Conservation (phyloP, 352 stramenopile genomes). For the Thalassiosira mediterranea region DNA sequence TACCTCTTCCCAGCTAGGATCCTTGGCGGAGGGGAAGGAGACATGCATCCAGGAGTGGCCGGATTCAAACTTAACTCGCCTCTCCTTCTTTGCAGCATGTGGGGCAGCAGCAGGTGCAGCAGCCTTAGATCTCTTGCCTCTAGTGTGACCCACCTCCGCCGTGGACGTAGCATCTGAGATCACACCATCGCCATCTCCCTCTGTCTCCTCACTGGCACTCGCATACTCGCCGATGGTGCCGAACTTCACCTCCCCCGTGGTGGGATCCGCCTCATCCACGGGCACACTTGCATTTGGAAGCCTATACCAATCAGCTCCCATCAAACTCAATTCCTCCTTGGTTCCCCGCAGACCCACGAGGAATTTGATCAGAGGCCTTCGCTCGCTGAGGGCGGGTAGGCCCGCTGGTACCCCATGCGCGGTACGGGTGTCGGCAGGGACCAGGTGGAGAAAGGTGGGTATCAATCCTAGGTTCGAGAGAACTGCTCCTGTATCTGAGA, state of each 20-base stretch:
- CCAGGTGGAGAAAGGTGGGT: conserved; percentile 74
- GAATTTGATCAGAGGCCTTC: conserved; percentile 78
- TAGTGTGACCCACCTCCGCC: no score
- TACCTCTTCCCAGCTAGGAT: conserved; percentile 77
- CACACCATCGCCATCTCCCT: conserved; percentile 18
- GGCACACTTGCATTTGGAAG: conserved; percentile 68
- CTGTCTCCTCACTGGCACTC: conserved; percentile 29
- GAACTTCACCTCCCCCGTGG: conserved; percentile 57
- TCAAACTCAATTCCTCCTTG: conserved; percentile 72
- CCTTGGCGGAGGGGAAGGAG: conserved; percentile 82
- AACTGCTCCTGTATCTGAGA: conserved; percentile 47
- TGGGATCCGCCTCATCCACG: conserved; percentile 67
- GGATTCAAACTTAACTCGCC: conserved; percentile 73
- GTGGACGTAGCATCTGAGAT: no score
- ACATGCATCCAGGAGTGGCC: conserved; percentile 82
- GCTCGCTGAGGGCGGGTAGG: conserved; percentile 71
- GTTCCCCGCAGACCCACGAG: conserved; percentile 70
- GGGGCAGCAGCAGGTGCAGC: conserved; percentile 15
- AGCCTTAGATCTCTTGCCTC: conserved; percentile 45
- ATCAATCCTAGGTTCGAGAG: conserved; percentile 78
- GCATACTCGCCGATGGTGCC: conserved; percentile 64
- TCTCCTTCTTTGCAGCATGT: conserved; percentile 43
- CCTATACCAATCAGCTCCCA: conserved; percentile 80
- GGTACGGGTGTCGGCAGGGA: conserved; percentile 65
- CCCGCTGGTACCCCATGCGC: conserved; percentile 70